Evolutionary conservation across 192 early-diverging fungal genomes (phyloP).

Genomic region (Thoreauomyces humboldtii): DNA sequence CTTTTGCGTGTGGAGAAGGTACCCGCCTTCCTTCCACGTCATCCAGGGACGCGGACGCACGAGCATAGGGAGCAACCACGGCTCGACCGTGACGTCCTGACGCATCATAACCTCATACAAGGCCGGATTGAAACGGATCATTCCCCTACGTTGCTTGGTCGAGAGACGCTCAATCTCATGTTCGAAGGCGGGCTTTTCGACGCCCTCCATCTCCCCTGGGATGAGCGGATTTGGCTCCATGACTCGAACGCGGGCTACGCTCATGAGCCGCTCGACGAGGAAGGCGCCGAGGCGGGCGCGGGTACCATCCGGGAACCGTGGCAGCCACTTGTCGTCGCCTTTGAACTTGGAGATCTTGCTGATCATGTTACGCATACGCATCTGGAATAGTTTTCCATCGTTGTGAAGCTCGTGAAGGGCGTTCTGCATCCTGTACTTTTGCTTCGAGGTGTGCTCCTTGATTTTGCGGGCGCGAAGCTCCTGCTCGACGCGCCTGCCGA

Average conservation of each 20-base stretch:
- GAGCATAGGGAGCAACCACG: constrained; percentile 89
- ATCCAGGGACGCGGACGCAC: constrained; percentile 91
- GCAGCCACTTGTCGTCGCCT: constrained; percentile 56
- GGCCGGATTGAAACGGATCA: constrained; percentile 66
- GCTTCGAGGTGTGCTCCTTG: constrained; percentile 48
- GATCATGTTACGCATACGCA: constrained; percentile 70
- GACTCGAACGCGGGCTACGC: constrained; percentile 62
- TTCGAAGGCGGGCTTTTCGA: constrained; percentile 74
- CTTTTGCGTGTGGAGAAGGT: constrained; percentile 65
- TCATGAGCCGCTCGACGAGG: constrained; percentile 44
- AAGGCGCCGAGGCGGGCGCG: constrained; percentile 60
- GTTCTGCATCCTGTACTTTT: constrained; percentile 12
- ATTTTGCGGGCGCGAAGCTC: constrained; percentile 76
- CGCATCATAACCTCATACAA: constrained; percentile 68
- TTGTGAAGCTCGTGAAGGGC: constrained; percentile 70
- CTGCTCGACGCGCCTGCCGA: constrained; percentile 76
- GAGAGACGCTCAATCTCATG: constrained; percentile 50
- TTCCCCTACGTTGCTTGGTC: constrained; percentile 69
- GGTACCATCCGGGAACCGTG: constrained; percentile 61
- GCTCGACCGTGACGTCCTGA: constrained; percentile 62
- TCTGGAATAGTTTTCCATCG: constrained; percentile 77
- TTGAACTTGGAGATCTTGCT: constrained; percentile 52
- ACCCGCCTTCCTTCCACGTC: constrained; percentile 79
- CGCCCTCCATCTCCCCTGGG: constrained; percentile 40
- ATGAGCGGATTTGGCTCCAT: constrained; percentile 57